Evolutionary conservation across 2,329 filamentous ascomycete genomes (phyloP), one percentile per base, ranked within the genome.

Genomic region (Claviceps purpurea): DNA sequence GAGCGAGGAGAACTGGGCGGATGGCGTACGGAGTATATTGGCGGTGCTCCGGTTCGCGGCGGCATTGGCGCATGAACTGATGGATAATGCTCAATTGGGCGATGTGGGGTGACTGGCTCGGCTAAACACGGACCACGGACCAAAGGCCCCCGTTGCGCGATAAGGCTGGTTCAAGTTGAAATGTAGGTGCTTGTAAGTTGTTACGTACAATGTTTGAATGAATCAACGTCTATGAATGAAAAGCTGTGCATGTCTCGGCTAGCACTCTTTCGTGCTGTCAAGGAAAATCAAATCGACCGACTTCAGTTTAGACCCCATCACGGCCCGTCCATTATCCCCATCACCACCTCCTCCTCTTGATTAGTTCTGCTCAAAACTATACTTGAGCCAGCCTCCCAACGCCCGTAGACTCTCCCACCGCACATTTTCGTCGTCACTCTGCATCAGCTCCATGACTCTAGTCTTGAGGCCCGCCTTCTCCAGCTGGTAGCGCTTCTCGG

Each of bases 401-500:
- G 90, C 89, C 61, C 85, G 81, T 70, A 96, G 71, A 68, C 87
- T 93, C 74, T 96, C 90, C 89, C 89, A 96, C 63, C 90, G 77
- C 47, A 96, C 88, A 54, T 81, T 84, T 72, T 95, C 89, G 62
- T 95, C 89, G 54, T 82, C 77, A 64, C 94, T 88, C 61, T 81
- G 83, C 90, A 96, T 96, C 62, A 96, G 74, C 70, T 89, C 87
- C 89, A 96, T 95, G 55, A 95, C 84, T 58, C 88, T 78, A 18
- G 79, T 80, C 78, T 96, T 96, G 56, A 96, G 69, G 0, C 89
- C 89, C 44, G 89, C 68, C 70, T 84, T 89, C 72, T 96, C 90
- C 60, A 95, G 75, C 65, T 85, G 79, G 54, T 76, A 73, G 62
- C 90, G 76, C 72, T 84, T 87, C 72, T 95, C 89, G 0, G 90